Conservation (phyloP, 2,329 filamentous ascomycete genomes). For the Gaeumannomyces sp. region DNA sequence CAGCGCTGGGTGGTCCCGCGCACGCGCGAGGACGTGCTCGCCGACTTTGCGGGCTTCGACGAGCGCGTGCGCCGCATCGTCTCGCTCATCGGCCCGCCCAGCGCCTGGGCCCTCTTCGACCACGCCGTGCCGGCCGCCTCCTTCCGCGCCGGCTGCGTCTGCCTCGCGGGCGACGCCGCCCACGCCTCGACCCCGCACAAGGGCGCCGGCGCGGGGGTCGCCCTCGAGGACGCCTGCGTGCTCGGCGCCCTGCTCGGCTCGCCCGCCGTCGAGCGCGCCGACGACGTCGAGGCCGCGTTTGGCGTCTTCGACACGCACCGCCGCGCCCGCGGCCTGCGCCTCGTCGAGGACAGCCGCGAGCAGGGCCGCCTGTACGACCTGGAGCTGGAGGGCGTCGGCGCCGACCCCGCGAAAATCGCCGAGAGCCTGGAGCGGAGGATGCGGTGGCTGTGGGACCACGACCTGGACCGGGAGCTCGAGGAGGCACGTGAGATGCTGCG, state of each 20-base stretch:
- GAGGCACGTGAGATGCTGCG: no score
- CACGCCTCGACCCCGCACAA: constrained; percentile 57
- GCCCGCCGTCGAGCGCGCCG: constrained; percentile 23
- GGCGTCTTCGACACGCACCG: constrained; percentile 44
- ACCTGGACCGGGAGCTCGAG: background rate
- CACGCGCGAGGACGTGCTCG: constrained; percentile 25
- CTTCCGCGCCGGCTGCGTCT: constrained; percentile 30
- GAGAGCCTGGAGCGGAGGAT: background rate
- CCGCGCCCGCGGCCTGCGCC: constrained; percentile 39
- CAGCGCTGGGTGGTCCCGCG: constrained; percentile 18
- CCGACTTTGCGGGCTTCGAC: constrained; percentile 29
- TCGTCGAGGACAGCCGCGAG: constrained; percentile 43
- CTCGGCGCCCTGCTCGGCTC: constrained; percentile 40
- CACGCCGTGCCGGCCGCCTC: constrained; percentile 35
- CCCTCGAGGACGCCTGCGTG: constrained; percentile 45
- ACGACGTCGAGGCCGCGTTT: constrained; percentile 38
- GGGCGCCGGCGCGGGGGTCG: constrained; percentile 52
- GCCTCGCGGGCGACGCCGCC: constrained; percentile 55
- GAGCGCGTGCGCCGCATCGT: constrained; percentile 24
- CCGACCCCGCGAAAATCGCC: background rate
- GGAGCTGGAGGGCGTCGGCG: constrained; percentile 17
- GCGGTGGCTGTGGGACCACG: constrained; percentile 1
- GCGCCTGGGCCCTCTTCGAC: constrained; percentile 39
- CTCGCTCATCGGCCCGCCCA: background rate
- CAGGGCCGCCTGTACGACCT: constrained; percentile 39